phyloP scores from a whole-genome alignment of 2,329 filamentous ascomycete species.

The Colletotrichum viniferum region DNA sequence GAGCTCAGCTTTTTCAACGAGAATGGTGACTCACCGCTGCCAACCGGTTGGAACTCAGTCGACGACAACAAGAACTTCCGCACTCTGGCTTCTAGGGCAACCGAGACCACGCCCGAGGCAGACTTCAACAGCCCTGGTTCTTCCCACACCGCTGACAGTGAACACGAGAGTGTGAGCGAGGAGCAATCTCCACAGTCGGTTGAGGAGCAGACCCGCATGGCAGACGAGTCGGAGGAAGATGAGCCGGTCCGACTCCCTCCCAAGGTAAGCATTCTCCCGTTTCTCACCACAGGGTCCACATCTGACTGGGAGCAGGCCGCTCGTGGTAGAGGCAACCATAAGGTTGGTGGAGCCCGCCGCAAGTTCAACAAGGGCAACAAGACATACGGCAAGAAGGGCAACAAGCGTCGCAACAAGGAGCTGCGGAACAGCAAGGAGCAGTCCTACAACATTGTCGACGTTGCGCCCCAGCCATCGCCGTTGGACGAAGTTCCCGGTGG shows the following conservation, averaged over 20 bases:
- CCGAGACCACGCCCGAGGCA: slow-evolving; percentile 43
- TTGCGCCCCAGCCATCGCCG: slow-evolving; percentile 21
- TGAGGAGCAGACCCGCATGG: slow-evolving; percentile 55
- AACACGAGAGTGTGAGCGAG: slow-evolving; percentile 59
- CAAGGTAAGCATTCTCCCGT: slow-evolving; percentile 34
- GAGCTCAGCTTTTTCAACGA: slow-evolving; percentile 71
- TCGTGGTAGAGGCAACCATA: slow-evolving; percentile 10
- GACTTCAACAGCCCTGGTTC: slow-evolving; percentile 51
- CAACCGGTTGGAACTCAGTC: slow-evolving; percentile 71
- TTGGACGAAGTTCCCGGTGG: slow-evolving; percentile 44
- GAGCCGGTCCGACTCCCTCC: slow-evolving; percentile 38
- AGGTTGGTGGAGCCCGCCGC: slow-evolving; percentile 36
- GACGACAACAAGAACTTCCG: slow-evolving; percentile 64
- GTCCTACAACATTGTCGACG: slow-evolving; percentile 29
- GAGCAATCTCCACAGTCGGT: slow-evolving; percentile 38
- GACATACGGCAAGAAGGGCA: slow-evolving; percentile 53
- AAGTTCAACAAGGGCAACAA: slow-evolving; percentile 53
- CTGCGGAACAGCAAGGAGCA: slow-evolving; percentile 39
- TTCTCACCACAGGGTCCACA: neutral
- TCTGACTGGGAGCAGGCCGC: slow-evolving; percentile 17
- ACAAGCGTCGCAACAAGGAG: slow-evolving; percentile 52
- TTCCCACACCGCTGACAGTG: slow-evolving; percentile 51
- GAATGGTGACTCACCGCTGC: slow-evolving; percentile 59
- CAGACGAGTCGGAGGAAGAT: slow-evolving; percentile 63
- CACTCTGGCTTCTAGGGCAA: slow-evolving; percentile 50